phyloP scores from a whole-genome alignment of 352 stramenopile genomes.

The Phytophthora crassamura region DNA sequence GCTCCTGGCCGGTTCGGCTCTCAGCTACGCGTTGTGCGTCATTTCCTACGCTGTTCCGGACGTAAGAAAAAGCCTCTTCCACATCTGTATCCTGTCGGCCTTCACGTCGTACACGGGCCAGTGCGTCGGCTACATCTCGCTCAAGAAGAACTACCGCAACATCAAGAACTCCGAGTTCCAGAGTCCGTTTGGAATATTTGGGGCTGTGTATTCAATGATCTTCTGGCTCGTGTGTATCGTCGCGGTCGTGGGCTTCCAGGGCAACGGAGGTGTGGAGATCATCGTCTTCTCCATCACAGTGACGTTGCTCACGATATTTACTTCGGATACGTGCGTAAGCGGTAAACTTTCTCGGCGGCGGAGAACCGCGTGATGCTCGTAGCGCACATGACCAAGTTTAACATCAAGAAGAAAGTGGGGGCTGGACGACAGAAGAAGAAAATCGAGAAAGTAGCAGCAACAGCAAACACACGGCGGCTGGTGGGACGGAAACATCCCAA shows the following conservation, averaged over 20 bases:
- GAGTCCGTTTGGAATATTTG: constrained; percentile 37
- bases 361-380: constrained; percentile 47
- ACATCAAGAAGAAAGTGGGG: constrained; percentile 14
- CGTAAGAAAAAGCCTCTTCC: constrained; percentile 24
- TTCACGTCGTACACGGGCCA: constrained; percentile 44
- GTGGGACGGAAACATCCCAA: no score
- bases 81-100: constrained; percentile 33
- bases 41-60: constrained; percentile 25
- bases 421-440: no score
- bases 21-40: constrained; percentile 44
- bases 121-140: constrained; percentile 42
- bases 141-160: constrained; percentile 39
- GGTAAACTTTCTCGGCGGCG: constrained; percentile 40
- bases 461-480: no score
- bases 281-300: constrained; percentile 25
- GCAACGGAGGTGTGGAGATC: constrained; percentile 23
- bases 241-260: constrained; percentile 33
- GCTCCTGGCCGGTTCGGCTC: constrained; percentile 16
- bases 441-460: no score
- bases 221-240: constrained; percentile 36
- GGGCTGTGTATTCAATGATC: constrained; percentile 31
- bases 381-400: constrained; percentile 44
- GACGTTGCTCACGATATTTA: constrained; percentile 25
- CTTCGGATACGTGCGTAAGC: constrained; percentile 31
- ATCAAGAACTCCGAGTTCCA: constrained; percentile 40